Conservation (phyloP, 2,329 filamentous ascomycete genomes). For the Penicillium hordei region DNA sequence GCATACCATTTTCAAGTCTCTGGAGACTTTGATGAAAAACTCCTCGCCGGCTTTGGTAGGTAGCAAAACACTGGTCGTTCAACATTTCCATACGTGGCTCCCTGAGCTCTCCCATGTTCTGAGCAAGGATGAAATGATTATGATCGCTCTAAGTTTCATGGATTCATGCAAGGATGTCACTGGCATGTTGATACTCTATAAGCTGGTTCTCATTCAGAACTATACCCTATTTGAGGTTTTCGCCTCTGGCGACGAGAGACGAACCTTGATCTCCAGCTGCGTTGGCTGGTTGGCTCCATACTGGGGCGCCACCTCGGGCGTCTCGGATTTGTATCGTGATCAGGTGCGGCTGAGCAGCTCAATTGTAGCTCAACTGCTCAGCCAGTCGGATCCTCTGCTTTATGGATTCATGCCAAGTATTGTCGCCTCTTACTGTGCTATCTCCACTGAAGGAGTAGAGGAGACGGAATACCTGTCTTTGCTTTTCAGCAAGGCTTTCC, state of each 20-base stretch:
- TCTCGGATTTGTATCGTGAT: constrained; percentile 84
- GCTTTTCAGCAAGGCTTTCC: constrained; percentile 85
- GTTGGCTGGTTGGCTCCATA: constrained; percentile 89
- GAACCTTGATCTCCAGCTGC: constrained; percentile 74
- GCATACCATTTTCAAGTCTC: constrained; percentile 80
- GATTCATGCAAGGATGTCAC: constrained; percentile 85
- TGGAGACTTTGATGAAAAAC: constrained; percentile 88
- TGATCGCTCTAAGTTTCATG: constrained; percentile 90
- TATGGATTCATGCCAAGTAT: constrained; percentile 89
- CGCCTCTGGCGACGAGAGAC: constrained; percentile 70
- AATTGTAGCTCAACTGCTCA: constrained; percentile 81
- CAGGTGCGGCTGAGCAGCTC: constrained; percentile 93
- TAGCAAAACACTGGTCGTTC: constrained; percentile 90
- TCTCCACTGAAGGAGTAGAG: constrained; percentile 64
- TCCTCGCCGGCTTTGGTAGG: constrained; percentile 81
- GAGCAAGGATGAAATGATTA: constrained; percentile 78
- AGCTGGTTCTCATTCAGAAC: constrained; percentile 88
- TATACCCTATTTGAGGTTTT: constrained; percentile 83
- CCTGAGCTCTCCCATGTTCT: constrained; percentile 80
- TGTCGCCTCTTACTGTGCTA: constrained; percentile 80
- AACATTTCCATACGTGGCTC: constrained; percentile 97
- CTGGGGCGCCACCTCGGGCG: constrained; percentile 74
- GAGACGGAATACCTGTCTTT: constrained; percentile 69
- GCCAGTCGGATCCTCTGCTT: constrained; percentile 74
- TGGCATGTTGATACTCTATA: constrained; percentile 88